Base-by-base conservation (phyloP, 352 stramenopile genomes). In the Phytophthora idaei region DNA sequence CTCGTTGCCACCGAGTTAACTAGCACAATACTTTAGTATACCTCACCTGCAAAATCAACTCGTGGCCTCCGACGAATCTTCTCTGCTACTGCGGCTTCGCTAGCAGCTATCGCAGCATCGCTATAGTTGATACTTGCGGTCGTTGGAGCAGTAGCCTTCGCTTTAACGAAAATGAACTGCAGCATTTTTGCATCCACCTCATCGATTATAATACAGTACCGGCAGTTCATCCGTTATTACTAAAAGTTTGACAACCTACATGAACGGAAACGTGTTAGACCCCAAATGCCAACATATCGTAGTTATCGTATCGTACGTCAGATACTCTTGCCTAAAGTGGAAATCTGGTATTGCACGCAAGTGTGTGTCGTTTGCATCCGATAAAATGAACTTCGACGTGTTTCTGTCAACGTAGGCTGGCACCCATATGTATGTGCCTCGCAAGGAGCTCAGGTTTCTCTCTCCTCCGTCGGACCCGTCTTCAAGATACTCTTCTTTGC, bases 311-410 rank as follows among this genome's bases (percentile, higher is more conserved):
- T 21, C 21, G 21, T 21, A 21, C 21, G 39, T 15, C 80, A 59
- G 28, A 80, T 89, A 58, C 76, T 87, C 56, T 90, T 80, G n/a
- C 69, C 81, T 32, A 63, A 37, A n/a, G 76, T 53, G 9, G 69
- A 78, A 49, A 87, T 28, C 63, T 90, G 80, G 54, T 88, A 89
- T 50, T 88, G 78, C 36, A 89, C 76, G n/a, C 68, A 74, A 78
- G 21, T 15, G 6, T 45, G 62, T 47, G 7, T 15, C 15, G 17
- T 51, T 14, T 15, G 21, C 21, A 21, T 21, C 21, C 0, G 21
- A 21, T 21, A 57, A 4, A 9, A 54, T 48, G 37, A 59, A 48
- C 28, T 49, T 61, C 32, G 8, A 15, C 45, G 49, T 49, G n/a
- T 14, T 25, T 45, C 44, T 62, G 2, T 37, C 15, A 39, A n/a